These are phyloP conservation scores for Wallacemonas collosoma DNA, from an alignment of 208 protist genomes.

Conservation along the genomic window DNA sequence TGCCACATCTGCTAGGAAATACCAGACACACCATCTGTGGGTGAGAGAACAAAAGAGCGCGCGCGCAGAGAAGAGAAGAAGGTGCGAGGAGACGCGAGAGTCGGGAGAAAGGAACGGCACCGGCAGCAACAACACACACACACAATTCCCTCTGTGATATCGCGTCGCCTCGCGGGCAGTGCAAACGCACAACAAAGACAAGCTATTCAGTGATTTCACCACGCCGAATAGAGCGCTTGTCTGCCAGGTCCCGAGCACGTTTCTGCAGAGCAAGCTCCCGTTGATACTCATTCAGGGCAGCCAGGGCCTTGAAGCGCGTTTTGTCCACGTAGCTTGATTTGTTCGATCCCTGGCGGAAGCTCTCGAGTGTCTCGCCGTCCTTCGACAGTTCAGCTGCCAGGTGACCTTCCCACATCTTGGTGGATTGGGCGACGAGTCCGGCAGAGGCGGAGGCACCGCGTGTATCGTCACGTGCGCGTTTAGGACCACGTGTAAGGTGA, in stretches of 20 bases:
- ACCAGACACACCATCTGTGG: no score
- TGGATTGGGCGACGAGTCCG: constrained; percentile 66
- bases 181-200: constrained; percentile 16
- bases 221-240: constrained; percentile 56
- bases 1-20: no score
- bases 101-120: not conserved
- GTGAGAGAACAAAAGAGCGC: not conserved
- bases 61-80: not conserved
- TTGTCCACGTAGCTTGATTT: constrained; percentile 74
- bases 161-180: no score
- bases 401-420: constrained; percentile 65
- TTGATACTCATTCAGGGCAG: constrained; percentile 73
- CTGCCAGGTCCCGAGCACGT: constrained; percentile 46
- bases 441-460: constrained; percentile 24
- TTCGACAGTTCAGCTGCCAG: constrained; percentile 39
- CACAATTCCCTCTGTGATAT: no score
- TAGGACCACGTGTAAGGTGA: not conserved
- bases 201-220: constrained; percentile 30
- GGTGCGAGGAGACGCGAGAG: not conserved
- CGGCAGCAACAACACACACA: not conserved
- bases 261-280: constrained; percentile 59
- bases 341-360: constrained; percentile 50
- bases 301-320: constrained; percentile 51
- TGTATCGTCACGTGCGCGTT: constrained; percentile 21
- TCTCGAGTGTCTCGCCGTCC: constrained; percentile 77